Conservation (phyloP, 768 basidiomycete genomes). For the Leccinum broughii region DNA sequence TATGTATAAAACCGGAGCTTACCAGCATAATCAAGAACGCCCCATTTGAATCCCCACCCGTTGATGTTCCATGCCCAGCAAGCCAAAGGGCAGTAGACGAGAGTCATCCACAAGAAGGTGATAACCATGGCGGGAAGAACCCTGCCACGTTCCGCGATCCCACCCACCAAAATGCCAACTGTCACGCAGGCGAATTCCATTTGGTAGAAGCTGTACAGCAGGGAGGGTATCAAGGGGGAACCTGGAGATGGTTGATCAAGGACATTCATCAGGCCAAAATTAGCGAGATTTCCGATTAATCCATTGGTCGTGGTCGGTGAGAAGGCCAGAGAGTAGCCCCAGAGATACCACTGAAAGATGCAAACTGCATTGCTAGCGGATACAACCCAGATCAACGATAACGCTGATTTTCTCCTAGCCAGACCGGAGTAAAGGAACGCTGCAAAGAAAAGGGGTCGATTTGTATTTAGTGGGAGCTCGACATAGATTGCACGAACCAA, state of each 20-base stretch:
- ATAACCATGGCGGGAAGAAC: constrained; percentile 81
- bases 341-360: constrained; percentile 81
- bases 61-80: constrained; percentile 81
- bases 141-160: constrained; percentile 84
- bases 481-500: constrained; percentile 43
- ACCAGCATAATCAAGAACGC: constrained; percentile 88
- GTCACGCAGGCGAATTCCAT: constrained; percentile 87
- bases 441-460: constrained; percentile 24
- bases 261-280: constrained; percentile 77
- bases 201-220: constrained; percentile 85
- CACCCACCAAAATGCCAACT: constrained; percentile 72
- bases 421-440: constrained; percentile 77
- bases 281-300: constrained; percentile 75
- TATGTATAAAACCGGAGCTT: constrained; percentile 19
- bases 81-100: constrained; percentile 87
- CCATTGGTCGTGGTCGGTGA: constrained; percentile 73
- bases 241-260: constrained; percentile 73
- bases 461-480: background rate
- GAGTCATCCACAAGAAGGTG: constrained; percentile 79
- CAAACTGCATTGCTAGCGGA: constrained; percentile 71
- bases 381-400: constrained; percentile 77
- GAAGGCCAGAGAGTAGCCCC: constrained; percentile 86
- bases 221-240: constrained; percentile 75
- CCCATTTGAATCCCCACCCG: constrained; percentile 86
- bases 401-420: constrained; percentile 64